These are phyloP conservation scores for Fusarium nelsonii DNA, from an alignment of 2,329 filamentous ascomycete species.

Conservation along the genomic window DNA sequence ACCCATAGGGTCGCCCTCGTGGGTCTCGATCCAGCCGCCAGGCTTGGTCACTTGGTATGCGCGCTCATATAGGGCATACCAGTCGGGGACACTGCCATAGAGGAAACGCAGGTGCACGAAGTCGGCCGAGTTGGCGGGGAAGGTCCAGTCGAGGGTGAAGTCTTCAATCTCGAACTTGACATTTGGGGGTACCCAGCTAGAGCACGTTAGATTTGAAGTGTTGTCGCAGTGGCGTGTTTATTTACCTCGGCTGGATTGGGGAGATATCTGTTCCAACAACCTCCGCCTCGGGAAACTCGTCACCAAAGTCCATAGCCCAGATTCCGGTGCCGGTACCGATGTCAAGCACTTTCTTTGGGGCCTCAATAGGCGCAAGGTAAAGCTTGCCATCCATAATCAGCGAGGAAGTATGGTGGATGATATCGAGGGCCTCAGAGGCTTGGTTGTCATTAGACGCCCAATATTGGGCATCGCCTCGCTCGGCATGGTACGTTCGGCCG, in stretches of 20 bases:
- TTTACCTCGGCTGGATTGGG: slow-evolving; percentile 64
- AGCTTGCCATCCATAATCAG: slow-evolving; percentile 34
- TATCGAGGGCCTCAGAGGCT: slow-evolving; percentile 35
- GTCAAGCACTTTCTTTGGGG: slow-evolving; percentile 25
- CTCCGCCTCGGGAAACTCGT: slow-evolving; percentile 60
- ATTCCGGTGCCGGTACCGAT: slow-evolving; percentile 47
- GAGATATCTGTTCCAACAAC: slow-evolving; percentile 67
- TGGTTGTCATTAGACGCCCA: slow-evolving; percentile 40
- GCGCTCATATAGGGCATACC: slow-evolving; percentile 64
- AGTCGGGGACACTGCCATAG: slow-evolving; percentile 68
- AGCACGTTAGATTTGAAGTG: background rate
- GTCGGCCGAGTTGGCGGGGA: slow-evolving; percentile 60
- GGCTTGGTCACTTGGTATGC: slow-evolving; percentile 66
- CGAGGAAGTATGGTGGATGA: slow-evolving; percentile 35
- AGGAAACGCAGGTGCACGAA: slow-evolving; percentile 71
- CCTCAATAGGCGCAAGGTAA: slow-evolving; percentile 19
- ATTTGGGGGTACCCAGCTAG: slow-evolving; percentile 55
- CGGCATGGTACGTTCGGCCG: slow-evolving; percentile 39
- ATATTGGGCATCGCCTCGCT: slow-evolving; percentile 38
- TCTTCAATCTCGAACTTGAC: slow-evolving; percentile 59
- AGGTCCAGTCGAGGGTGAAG: slow-evolving; percentile 50
- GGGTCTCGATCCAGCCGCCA: slow-evolving; percentile 61
- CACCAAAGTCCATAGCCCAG: slow-evolving; percentile 63
- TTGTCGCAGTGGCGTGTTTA: too few relatives aligned
- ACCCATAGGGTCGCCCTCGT: slow-evolving; percentile 47